Percentiles rank a stretch among this genome's conserved stretches.
phyloP scores from a whole-genome alignment of 371 early-diverging fungal species.

The Mortierella sp. region DNA sequence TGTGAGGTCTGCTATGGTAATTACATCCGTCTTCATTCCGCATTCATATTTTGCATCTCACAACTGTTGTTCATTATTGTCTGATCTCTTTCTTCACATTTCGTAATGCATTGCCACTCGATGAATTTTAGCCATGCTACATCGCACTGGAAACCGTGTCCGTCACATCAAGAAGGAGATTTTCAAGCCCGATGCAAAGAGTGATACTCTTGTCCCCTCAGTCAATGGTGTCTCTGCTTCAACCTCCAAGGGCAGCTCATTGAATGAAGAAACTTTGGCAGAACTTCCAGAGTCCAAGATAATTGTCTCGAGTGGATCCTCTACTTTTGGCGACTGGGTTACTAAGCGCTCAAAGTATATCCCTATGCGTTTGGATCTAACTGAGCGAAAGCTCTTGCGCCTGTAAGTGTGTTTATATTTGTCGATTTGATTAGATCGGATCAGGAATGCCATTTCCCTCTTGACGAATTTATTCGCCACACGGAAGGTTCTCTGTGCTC shows the following conservation, averaged over 20 bases:
- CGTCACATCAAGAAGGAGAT: conserved; percentile 66
- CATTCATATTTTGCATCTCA: not conserved
- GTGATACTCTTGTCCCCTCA: conserved; percentile 15
- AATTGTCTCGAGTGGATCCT: conserved; percentile 58
- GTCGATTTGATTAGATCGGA: conserved; percentile 1
- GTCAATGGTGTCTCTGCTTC: conserved; percentile 28
- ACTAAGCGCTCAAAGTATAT: conserved; percentile 90
- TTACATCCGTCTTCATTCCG: not conserved
- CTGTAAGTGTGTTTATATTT: conserved; percentile 64
- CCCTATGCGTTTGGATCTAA: conserved; percentile 88
- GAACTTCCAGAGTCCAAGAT: conserved; percentile 54
- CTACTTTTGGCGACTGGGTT: conserved; percentile 80
- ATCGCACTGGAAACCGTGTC: conserved; percentile 87
- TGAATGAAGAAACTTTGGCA: conserved; percentile 41
- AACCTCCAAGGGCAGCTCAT: conserved; percentile 42
- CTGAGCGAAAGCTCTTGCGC: conserved; percentile 91
- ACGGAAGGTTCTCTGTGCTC: not conserved
- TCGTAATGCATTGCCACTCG: conserved; percentile 7
- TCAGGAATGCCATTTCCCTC: not conserved
- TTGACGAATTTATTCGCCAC: conserved; percentile 7
- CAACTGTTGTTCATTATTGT: not conserved
- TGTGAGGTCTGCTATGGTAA: conserved; percentile 91
- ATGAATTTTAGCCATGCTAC: conserved; percentile 70
- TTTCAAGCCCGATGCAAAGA: conserved; percentile 32
- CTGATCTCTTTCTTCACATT: not conserved